phyloP scores from a whole-genome alignment of 352 stramenopile genomes.

The Globisporangium echinulatum region DNA sequence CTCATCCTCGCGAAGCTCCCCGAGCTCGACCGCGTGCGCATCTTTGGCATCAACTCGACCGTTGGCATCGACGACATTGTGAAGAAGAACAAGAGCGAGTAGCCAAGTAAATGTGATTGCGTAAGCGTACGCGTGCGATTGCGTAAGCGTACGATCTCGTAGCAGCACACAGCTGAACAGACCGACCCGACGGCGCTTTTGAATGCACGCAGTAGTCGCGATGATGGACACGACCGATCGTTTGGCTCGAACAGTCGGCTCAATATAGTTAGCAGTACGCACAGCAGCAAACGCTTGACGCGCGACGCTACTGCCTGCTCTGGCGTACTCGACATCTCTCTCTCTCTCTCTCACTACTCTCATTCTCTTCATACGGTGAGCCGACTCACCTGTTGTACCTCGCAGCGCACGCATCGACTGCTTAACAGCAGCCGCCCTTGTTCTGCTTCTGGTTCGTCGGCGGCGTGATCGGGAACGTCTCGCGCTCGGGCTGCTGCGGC shows the following conservation, averaged over 20 bases:
- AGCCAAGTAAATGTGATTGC: too few species aligned
- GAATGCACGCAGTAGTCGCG: too few species aligned
- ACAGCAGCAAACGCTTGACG: too few species aligned
- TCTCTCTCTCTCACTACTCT: slow-evolving; percentile 3
- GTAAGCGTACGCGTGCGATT: too few species aligned
- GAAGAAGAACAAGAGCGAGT: slow-evolving; percentile 35
- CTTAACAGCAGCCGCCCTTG: slow-evolving; percentile 79
- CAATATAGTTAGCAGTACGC: too few species aligned
- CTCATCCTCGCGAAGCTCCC: slow-evolving; percentile 91
- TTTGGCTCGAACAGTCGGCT: too few species aligned
- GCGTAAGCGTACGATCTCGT: too few species aligned
- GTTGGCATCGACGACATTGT: slow-evolving; percentile 90
- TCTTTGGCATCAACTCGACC: slow-evolving; percentile 96
- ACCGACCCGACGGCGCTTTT: too few species aligned
- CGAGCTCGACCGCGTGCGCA: slow-evolving; percentile 91
- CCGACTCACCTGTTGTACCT: not conserved
- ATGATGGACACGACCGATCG: too few species aligned
- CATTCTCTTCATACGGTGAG: not conserved
- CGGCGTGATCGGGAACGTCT: slow-evolving; percentile 81
- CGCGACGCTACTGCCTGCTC: not conserved
- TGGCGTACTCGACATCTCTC: slow-evolving; percentile 16
- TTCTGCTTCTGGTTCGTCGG: slow-evolving; percentile 62
- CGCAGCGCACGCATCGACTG: slow-evolving; percentile 11
- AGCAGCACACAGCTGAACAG: too few species aligned
- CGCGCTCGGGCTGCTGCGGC: slow-evolving; percentile 68